phyloP scores from a whole-genome alignment of 1,284 basidiomycete species.

The Cutaneotrichosporon sp. region DNA sequence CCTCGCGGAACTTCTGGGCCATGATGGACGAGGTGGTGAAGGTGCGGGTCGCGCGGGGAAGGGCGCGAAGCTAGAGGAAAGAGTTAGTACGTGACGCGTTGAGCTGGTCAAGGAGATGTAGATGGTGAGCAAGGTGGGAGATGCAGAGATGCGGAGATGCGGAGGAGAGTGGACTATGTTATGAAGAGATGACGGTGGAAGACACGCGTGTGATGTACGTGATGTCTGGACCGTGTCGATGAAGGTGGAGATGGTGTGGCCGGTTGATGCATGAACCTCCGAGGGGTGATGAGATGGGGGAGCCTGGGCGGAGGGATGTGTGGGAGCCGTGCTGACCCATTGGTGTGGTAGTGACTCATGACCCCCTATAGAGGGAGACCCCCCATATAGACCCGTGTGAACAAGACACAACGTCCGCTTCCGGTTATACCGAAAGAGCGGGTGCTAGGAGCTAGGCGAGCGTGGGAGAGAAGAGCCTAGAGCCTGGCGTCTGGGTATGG shows the following conservation, averaged over 20 bases:
- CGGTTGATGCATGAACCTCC: background rate
- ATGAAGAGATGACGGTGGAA: background rate
- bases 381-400: background rate
- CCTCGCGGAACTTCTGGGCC: slow-evolving; percentile 49
- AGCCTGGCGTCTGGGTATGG: background rate
- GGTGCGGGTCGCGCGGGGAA: slow-evolving; percentile 28
- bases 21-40: slow-evolving; percentile 38
- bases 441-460: background rate
- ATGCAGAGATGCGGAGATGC: background rate
- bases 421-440: background rate
- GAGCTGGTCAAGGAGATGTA: background rate
- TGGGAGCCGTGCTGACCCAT: background rate
- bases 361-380: background rate
- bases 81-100: slow-evolving; percentile 9
- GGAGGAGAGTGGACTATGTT: background rate
- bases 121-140: background rate
- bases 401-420: background rate
- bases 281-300: no score
- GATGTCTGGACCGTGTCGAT: background rate
- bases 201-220: background rate
- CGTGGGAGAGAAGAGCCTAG: background rate
- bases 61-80: slow-evolving; percentile 25
- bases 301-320: no score
- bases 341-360: background rate
- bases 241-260: background rate